A percentile compares a stretch with the other conserved stretches of the same genome.
phyloP scores from a whole-genome alignment of 1,139 yeast genomes.

The Candida albicans region DNA sequence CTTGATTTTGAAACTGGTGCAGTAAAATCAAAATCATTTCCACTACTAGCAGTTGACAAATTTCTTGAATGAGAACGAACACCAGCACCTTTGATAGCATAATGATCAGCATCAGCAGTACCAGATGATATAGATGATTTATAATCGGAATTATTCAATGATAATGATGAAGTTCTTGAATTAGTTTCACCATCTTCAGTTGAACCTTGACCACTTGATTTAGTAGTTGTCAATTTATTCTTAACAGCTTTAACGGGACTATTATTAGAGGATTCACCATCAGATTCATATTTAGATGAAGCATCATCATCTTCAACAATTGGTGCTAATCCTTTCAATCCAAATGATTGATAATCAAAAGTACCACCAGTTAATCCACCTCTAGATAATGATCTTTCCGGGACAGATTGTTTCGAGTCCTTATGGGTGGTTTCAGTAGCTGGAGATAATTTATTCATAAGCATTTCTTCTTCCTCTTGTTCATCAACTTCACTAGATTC shows the following conservation, averaged over 20 bases:
- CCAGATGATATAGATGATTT: constrained; percentile 27
- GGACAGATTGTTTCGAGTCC: constrained; percentile 10
- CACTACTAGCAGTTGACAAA: constrained; percentile 4
- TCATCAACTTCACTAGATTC: constrained; percentile 15
- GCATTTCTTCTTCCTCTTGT: constrained; percentile 13
- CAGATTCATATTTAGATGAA: constrained; percentile 39
- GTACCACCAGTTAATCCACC: constrained; percentile 15
- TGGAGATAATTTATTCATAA: constrained; percentile 7
- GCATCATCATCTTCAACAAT: constrained; percentile 39
- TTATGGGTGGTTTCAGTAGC: constrained; percentile 2
- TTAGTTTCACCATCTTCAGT: constrained; percentile 6
- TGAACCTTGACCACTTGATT: constrained; percentile 3
- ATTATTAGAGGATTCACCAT: constrained; percentile 19
- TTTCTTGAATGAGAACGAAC: constrained; percentile 10
- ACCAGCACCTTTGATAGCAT: constrained; percentile 7
- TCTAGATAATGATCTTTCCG: constrained; percentile 15
- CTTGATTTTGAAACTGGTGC: constrained; percentile 4
- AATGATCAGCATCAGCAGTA: constrained; percentile 11
- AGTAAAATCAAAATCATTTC: constrained; percentile 12
- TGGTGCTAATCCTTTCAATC: constrained; percentile 41
- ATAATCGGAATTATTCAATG: constrained; percentile 43
- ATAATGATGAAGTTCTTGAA: constrained; percentile 40
- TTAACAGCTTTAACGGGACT: not conserved
- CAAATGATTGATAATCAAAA: constrained; percentile 33
- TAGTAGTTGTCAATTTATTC: constrained; percentile 20